phyloP scores from a whole-genome alignment of 1,139 yeast species.

The Scheffersomyces segobiensis region DNA sequence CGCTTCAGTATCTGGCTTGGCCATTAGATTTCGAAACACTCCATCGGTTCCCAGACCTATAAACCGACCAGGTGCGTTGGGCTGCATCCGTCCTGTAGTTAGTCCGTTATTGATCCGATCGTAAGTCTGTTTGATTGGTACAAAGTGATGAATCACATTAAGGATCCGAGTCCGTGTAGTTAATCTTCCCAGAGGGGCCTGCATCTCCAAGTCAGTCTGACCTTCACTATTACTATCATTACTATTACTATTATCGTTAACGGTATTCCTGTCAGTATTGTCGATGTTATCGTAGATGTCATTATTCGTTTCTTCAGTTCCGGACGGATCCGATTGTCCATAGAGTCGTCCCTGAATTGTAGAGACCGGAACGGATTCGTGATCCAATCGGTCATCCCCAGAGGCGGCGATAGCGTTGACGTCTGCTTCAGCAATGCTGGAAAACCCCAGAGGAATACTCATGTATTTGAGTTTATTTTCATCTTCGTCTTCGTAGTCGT shows the following conservation, averaged over 20 bases:
- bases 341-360: constrained; percentile 1
- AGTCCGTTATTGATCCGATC: constrained; percentile 47
- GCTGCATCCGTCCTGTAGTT: constrained; percentile 46
- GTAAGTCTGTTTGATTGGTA: constrained; percentile 46
- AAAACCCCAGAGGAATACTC: background rate
- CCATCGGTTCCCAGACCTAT: constrained; percentile 76
- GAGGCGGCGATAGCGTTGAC: background rate
- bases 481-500: background rate
- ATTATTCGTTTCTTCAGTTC: background rate
- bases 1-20: constrained; percentile 71
- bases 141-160: constrained; percentile 33
- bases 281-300: background rate
- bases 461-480: background rate
- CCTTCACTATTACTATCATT: background rate
- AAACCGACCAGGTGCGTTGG: constrained; percentile 45
- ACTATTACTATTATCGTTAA: background rate
- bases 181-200: constrained; percentile 13
- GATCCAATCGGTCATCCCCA: background rate
- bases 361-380: background rate
- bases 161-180: constrained; percentile 32
- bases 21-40: constrained; percentile 86
- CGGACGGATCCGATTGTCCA: constrained; percentile 6
- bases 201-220: constrained; percentile 23
- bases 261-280: background rate
- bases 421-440: background rate